Evolutionary conservation across 2,329 filamentous ascomycete genomes (phyloP).

Genomic region (Claviceps sp.): DNA sequence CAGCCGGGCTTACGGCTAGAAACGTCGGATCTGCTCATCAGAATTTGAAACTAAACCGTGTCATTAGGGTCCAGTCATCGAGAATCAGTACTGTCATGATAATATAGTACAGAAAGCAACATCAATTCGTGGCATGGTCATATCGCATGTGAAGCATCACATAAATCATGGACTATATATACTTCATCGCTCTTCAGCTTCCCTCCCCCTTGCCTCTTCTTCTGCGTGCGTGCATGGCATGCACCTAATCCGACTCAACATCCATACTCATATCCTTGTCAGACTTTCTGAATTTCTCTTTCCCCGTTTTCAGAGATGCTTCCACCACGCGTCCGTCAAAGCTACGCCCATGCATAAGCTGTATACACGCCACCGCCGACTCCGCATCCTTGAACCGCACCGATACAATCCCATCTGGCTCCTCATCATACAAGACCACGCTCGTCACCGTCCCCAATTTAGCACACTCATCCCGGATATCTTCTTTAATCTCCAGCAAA

Average conservation of each 20-base stretch:
- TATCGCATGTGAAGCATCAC: not conserved
- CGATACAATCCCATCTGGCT: conserved; percentile 70
- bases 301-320: conserved; percentile 57
- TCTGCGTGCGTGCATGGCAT: too few species aligned
- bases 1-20: too few species aligned
- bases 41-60: too few species aligned
- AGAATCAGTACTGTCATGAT: not conserved
- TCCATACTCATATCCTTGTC: conserved; percentile 38
- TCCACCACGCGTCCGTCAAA: conserved; percentile 62
- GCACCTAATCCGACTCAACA: conserved; percentile 18
- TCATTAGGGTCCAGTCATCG: not conserved
- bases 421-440: conserved; percentile 78
- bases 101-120: not conserved
- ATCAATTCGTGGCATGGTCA: not conserved
- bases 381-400: conserved; percentile 66
- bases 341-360: conserved; percentile 64
- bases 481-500: conserved; percentile 84
- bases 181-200: not conserved
- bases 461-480: conserved; percentile 78
- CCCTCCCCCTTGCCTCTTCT: too few species aligned
- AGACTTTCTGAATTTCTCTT: conserved; percentile 60
- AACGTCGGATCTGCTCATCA: too few species aligned
- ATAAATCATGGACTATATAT: not conserved
- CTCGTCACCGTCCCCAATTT: conserved; percentile 84
- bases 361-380: conserved; percentile 58